Conservation (phyloP, 129 eudicot genomes). For the Lactuca saligna region DNA sequence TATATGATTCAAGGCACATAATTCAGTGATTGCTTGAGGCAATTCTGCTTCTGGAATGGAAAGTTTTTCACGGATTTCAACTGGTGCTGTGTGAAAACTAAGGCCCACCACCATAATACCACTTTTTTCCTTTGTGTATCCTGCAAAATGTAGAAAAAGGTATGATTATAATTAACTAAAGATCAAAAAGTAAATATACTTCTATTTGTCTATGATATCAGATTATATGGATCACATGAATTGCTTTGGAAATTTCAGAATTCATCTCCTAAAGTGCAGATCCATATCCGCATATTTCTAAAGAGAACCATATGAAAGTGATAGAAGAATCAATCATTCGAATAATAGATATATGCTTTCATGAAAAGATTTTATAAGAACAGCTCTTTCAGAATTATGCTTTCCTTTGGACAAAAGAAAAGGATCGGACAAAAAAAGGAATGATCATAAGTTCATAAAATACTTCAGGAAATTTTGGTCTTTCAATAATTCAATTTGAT, state of each 20-base stretch:
- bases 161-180: background rate
- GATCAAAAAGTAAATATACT: background rate
- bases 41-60: slow-evolving; percentile 79
- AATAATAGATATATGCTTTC: slow-evolving; percentile 9
- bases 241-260: background rate
- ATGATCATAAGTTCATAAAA: background rate
- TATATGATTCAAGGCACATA: slow-evolving; percentile 74
- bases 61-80: slow-evolving; percentile 89
- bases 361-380: background rate
- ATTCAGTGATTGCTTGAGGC: slow-evolving; percentile 67
- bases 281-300: background rate
- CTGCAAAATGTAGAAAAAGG: slow-evolving; percentile 31
- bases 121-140: slow-evolving; percentile 84
- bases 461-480: background rate
- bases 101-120: slow-evolving; percentile 77
- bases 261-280: background rate
- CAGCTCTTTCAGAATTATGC: background rate
- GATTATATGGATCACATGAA: slow-evolving; percentile 7
- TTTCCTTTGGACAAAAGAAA: background rate
- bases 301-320: background rate
- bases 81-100: slow-evolving; percentile 76
- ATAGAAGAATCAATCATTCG: slow-evolving; percentile 2
- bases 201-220: background rate
- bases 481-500: background rate
- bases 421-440: background rate